A percentile compares a stretch with the other conserved stretches of the same genome.
Conservation (phyloP, 371 early-diverging fungal species). For the Umbelopsis sp. region DNA sequence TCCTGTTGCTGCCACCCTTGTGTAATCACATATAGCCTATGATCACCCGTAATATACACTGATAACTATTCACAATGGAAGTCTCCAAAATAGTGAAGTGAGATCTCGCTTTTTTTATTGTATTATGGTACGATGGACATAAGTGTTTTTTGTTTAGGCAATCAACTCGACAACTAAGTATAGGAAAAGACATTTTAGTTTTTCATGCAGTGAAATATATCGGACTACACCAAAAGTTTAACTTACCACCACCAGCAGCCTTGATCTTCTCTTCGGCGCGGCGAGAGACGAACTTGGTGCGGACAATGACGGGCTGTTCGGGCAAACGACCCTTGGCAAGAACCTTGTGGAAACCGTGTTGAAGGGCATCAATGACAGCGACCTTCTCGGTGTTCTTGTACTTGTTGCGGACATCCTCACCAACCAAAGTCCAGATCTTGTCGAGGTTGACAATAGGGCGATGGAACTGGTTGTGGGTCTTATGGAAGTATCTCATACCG, state of each 20-base stretch:
- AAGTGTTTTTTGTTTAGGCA: constrained; percentile 38
- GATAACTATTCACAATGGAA: neutral
- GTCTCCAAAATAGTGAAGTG: neutral
- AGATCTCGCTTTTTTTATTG: constrained; percentile 12
- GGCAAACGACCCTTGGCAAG: constrained; percentile 95
- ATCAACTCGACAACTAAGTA: constrained; percentile 48
- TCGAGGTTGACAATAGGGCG: constrained; percentile 92
- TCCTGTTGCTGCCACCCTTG: neutral
- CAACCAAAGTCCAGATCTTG: constrained; percentile 94
- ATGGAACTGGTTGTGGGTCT: constrained; percentile 92
- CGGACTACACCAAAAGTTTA: neutral
- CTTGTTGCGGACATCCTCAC: constrained; percentile 88
- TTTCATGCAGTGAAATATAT: neutral
- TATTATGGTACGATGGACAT: constrained; percentile 17
- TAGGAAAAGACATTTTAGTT: neutral
- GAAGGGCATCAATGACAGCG: constrained; percentile 93
- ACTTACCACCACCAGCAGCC: constrained; percentile 91
- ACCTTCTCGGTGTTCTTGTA: constrained; percentile 89
- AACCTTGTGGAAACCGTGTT: constrained; percentile 97
- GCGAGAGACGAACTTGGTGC: constrained; percentile 94
- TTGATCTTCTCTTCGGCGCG: constrained; percentile 99
- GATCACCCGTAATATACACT: neutral
- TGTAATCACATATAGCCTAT: neutral
- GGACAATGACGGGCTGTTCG: constrained; percentile 94
- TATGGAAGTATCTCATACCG: constrained; percentile 99